Base-by-base conservation (phyloP, 805 yeast species). In the Ogataea nonfermentans region DNA sequence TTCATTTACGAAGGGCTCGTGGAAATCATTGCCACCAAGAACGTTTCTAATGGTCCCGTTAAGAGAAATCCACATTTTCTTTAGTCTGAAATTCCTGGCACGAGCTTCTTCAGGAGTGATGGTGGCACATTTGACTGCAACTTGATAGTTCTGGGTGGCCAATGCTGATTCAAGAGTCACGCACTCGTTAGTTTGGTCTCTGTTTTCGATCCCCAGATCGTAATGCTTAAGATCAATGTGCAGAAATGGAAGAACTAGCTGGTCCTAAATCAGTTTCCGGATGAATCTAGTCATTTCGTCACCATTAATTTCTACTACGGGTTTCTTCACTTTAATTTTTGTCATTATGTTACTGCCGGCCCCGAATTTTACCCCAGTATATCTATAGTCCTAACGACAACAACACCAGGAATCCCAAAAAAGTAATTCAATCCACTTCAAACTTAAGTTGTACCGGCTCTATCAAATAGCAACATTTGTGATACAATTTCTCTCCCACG, bases 31-130 rank as follows among this genome's bases (percentile, higher is more conserved):
- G 44, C 98, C 98, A 35, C 96, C 96, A 45, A 91, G 71, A 47
- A 91, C 83, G 71, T 91, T 91, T 69, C 98, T 82, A 63, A 91
- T 86, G 35, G 98, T 91, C 45, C 98, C 98, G 67, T 91, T 91
- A 49, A 98, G 98, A 11, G 96, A 87, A 44, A 84, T 74, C 97
- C 97, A 91, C 98, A 91, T 91, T 65, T 89, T 84, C 71, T 91
- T 89, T 65, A 91, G 75, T 41, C 76, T 70, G 66, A 88, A 91
- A 66, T 91, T 98, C 65, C 85, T 71, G 37, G 91, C 97, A 57
- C 98, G 80, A 33, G 87, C 93, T 70, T 91, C 98, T 61, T 87
- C 95, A 6, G 98, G 97, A n/a, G 98, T 91, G 63, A 91, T 91
- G 37, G 98, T 91, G 42, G 98, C 98, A 71, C 98, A 91, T 70